phyloP scores from a whole-genome alignment of 108 stramenopile species.

The Cylindrotheca fusiformis region DNA sequence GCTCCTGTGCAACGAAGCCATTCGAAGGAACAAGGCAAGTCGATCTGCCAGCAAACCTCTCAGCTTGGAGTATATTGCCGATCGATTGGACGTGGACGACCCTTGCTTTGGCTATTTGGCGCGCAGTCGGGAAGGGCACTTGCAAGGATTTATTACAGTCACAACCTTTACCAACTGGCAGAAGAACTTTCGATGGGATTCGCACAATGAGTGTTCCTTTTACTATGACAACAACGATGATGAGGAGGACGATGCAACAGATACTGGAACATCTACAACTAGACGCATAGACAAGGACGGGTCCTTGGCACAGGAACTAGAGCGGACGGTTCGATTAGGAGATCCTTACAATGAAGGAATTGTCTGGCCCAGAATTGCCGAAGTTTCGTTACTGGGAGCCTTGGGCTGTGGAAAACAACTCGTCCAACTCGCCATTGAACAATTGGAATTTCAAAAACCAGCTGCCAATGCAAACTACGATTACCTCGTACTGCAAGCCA shows the following conservation, averaged over 20 bases:
- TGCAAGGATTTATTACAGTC: conserved; percentile 88
- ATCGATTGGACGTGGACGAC: conserved; percentile 91
- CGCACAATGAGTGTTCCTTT: conserved; percentile 71
- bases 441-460: conserved; percentile 62
- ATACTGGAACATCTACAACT: neutral
- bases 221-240: conserved; percentile 54
- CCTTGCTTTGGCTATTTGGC: conserved; percentile 79
- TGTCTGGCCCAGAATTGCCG: conserved; percentile 89
- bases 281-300: conserved; percentile 67
- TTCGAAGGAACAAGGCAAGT: conserved; percentile 44
- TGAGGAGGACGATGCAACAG: neutral
- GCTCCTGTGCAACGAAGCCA: conserved; percentile 85
- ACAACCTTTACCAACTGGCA: conserved; percentile 93
- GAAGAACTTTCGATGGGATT: conserved; percentile 89
- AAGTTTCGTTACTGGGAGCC: conserved; percentile 79
- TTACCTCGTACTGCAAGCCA: conserved; percentile 86
- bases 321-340: conserved; percentile 72
- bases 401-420: conserved; percentile 78
- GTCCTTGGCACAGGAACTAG: conserved; percentile 54
- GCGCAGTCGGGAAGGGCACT: conserved; percentile 62
- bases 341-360: conserved; percentile 90
- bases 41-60: conserved; percentile 61
- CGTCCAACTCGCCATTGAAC: conserved; percentile 74
- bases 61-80: conserved; percentile 89
- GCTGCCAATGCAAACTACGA: conserved; percentile 70